A percentile compares a stretch with the other conserved stretches of the same genome.
These are phyloP conservation scores for Luffa acutangula DNA, from an alignment of 306 rosid species.

Conservation along the genomic window DNA sequence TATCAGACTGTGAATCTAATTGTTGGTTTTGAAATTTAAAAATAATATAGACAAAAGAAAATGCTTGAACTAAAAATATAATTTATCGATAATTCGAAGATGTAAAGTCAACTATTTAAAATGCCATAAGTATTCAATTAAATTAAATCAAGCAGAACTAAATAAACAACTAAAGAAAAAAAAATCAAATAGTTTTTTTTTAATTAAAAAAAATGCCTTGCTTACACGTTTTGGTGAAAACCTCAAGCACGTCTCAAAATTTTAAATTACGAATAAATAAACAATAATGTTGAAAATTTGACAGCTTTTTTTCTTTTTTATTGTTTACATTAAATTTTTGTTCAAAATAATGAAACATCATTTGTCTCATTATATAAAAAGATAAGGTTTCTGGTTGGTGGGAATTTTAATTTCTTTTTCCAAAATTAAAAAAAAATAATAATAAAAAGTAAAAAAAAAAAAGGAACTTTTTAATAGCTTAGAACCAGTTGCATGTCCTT, in stretches of 20 bases:
- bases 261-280: not conserved
- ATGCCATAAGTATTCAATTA: too few relatives aligned
- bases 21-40: too few relatives aligned
- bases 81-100: too few relatives aligned
- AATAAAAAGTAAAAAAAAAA: not conserved
- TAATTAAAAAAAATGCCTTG: not conserved
- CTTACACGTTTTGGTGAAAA: not conserved
- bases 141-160: too few relatives aligned
- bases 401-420: not conserved
- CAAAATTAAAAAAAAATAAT: not conserved
- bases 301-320: not conserved
- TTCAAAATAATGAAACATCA: constrained; percentile 2
- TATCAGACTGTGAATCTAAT: too few relatives aligned
- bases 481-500: not conserved
- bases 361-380: constrained; percentile 5
- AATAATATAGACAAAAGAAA: too few relatives aligned
- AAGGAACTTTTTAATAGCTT: not conserved
- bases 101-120: too few relatives aligned
- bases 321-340: not conserved
- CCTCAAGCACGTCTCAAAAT: not conserved
- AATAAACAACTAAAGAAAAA: not conserved
- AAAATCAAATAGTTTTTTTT: too few relatives aligned
- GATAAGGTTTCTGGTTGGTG: not conserved
- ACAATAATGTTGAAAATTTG: not conserved
- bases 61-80: too few relatives aligned